Evolutionary conservation across 331 rosid genomes (phyloP), one percentile per base, ranked within the genome.

Genomic region (Acacia concinna): DNA sequence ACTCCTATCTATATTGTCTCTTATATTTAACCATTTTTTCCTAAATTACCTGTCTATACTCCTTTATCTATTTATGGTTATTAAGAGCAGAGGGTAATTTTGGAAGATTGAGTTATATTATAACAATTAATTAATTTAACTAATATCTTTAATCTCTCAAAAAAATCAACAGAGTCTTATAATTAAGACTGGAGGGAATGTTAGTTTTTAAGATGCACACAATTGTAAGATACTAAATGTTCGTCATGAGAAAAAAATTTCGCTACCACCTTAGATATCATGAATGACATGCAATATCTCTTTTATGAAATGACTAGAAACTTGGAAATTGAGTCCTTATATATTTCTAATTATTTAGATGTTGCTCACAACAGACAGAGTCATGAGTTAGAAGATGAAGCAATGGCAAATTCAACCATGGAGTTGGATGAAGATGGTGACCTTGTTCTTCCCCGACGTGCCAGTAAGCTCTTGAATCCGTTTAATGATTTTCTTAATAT

Each of bases 361-460:
- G 38, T 75, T 83, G 84, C 78, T 75, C 69, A 41, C 75, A 76
- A 74, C 66, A 82, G 49, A 41, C 77, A 23, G 67, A 17, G n/a
- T 77, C 77, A 54, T 44, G 59, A 30, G 76, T 81, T 79, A 8
- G 70, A 74, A 41, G 79, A 40, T 2, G 85, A 87, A 83, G 63
- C 74, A 69, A 71, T 76, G 1, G 7, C 51, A 41, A 60, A 68
- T 72, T 85, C 68, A 76, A 41, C 9, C 63, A 47, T 88, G 47
- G 57, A 77, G 52, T 73, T 83, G 27, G 97, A 93, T 30, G 86
- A 86, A 63, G 96, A 95, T 60, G 96, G 97, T 17, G 97, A 92
- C 84, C 96, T 95, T 79, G 82, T 90, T 88, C 86, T 95, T 77
- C 86, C 89, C 57, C 79, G 98, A 15, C 88, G 94, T 73, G 78